Evolutionary conservation across 176 grass and related monocot species (phyloP).

Genomic region (Phoenix roebelenii): DNA sequence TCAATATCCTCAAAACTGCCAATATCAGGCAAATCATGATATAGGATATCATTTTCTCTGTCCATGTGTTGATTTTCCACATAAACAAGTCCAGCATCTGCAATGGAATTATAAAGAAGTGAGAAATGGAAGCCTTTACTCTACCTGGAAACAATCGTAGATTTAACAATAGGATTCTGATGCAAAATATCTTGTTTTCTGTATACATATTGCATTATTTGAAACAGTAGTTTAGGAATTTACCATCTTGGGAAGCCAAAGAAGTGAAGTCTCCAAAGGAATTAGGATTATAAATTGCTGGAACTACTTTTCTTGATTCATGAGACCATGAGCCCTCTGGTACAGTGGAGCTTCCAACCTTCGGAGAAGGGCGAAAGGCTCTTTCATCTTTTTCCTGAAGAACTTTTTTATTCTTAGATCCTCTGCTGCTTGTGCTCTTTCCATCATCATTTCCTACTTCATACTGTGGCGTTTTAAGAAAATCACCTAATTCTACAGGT

Average conservation of each 20-base stretch:
- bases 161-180: background rate
- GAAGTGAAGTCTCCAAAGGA: background rate
- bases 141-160: background rate
- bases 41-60: slow-evolving; percentile 17
- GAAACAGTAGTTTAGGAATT: background rate
- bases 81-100: background rate
- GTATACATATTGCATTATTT: slow-evolving; percentile 8
- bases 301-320: background rate
- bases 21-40: slow-evolving; percentile 34
- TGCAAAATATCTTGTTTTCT: background rate
- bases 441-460: background rate
- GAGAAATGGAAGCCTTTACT: background rate
- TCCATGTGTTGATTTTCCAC: slow-evolving; percentile 10
- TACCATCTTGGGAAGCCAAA: slow-evolving; percentile 1
- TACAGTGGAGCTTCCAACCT: background rate
- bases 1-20: slow-evolving; percentile 31
- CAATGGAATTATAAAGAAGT: slow-evolving; percentile 3
- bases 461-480: background rate
- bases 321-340: background rate
- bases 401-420: background rate
- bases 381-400: background rate
- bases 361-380: background rate
- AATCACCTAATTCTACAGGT: background rate
- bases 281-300: background rate
- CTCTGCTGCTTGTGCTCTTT: background rate